These are phyloP conservation scores for Hanseniaspora sp. DNA, from an alignment of 1,139 yeast genomes.

Conservation along the genomic window DNA sequence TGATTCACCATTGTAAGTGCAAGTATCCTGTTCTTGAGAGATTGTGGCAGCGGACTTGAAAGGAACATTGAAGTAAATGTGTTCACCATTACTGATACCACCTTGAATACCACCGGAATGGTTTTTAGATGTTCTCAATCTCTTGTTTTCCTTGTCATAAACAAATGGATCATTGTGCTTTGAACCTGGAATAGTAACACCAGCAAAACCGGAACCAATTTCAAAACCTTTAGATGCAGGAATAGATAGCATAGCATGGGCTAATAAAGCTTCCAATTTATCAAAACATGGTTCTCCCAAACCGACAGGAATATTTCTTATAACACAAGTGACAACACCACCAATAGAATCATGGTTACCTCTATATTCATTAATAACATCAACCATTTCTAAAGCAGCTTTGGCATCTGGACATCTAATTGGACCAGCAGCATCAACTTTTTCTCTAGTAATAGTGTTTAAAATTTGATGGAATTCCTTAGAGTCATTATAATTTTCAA, in stretches of 20 bases:
- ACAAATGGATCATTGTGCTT: constrained; percentile 82
- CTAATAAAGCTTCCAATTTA: constrained; percentile 84
- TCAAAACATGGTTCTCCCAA: constrained; percentile 97
- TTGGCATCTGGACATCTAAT: constrained; percentile 81
- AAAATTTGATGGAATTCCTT: constrained; percentile 51
- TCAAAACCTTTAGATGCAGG: constrained; percentile 98
- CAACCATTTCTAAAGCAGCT: constrained; percentile 69
- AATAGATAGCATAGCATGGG: constrained; percentile 93
- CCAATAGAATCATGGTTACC: constrained; percentile 90
- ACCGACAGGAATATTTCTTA: constrained; percentile 85
- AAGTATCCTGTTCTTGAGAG: constrained; percentile 80
- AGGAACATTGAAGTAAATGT: constrained; percentile 86
- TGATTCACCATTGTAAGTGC: constrained; percentile 71
- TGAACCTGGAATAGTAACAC: constrained; percentile 84
- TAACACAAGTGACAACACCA: constrained; percentile 94
- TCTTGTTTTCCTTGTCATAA: constrained; percentile 42
- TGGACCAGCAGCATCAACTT: constrained; percentile 79
- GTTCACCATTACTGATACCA: constrained; percentile 92
- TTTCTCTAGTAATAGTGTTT: constrained; percentile 70
- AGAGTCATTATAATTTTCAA: constrained; percentile 52
- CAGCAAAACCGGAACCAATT: constrained; percentile 89
- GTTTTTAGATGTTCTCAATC: constrained; percentile 76
- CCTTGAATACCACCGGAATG: constrained; percentile 97
- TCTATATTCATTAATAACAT: constrained; percentile 75
- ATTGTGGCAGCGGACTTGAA: constrained; percentile 98